These are phyloP conservation scores for Neofusicoccum sp. DNA, from an alignment of 2,329 filamentous ascomycete genomes.

Conservation along the genomic window DNA sequence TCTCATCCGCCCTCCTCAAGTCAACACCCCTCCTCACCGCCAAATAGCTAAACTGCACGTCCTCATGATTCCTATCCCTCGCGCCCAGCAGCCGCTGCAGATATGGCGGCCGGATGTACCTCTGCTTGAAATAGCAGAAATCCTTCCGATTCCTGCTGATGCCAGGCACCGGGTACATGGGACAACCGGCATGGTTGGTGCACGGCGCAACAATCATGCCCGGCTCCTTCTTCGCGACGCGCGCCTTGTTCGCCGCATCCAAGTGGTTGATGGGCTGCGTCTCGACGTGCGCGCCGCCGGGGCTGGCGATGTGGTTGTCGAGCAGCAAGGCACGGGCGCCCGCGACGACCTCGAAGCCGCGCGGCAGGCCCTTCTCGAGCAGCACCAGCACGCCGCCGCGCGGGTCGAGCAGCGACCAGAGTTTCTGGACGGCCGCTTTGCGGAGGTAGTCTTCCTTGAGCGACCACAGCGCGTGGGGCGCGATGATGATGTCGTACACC, in stretches of 20 bases:
- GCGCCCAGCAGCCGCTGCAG: slow-evolving; percentile 73
- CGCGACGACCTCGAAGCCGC: slow-evolving; percentile 89
- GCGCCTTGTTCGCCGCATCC: slow-evolving; percentile 33
- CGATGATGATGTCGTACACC: slow-evolving; percentile 84
- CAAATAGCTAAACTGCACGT: slow-evolving; percentile 87
- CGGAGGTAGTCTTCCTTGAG: slow-evolving; percentile 73
- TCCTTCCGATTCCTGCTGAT: slow-evolving; percentile 75
- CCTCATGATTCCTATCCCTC: slow-evolving; percentile 76
- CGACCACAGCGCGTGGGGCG: slow-evolving; percentile 77
- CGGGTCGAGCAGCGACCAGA: slow-evolving; percentile 83
- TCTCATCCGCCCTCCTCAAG: slow-evolving; percentile 40
- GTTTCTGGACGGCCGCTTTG: slow-evolving; percentile 76
- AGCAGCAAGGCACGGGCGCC: slow-evolving; percentile 78
- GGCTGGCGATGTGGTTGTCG: slow-evolving; percentile 68
- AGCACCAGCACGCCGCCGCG: slow-evolving; percentile 83
- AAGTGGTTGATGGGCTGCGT: slow-evolving; percentile 27
- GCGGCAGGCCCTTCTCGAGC: slow-evolving; percentile 85
- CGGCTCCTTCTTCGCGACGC: slow-evolving; percentile 48
- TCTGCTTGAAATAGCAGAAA: slow-evolving; percentile 86
- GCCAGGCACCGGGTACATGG: slow-evolving; percentile 78
- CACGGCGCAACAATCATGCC: slow-evolving; percentile 68
- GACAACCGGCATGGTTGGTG: slow-evolving; percentile 84
- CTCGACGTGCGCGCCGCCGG: slow-evolving; percentile 48
- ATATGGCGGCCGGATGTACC: slow-evolving; percentile 80
- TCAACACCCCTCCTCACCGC: slow-evolving; percentile 76